These are phyloP conservation scores for Heliocybe sulcata DNA, from an alignment of 1,284 basidiomycete genomes.

Conservation along the genomic window DNA sequence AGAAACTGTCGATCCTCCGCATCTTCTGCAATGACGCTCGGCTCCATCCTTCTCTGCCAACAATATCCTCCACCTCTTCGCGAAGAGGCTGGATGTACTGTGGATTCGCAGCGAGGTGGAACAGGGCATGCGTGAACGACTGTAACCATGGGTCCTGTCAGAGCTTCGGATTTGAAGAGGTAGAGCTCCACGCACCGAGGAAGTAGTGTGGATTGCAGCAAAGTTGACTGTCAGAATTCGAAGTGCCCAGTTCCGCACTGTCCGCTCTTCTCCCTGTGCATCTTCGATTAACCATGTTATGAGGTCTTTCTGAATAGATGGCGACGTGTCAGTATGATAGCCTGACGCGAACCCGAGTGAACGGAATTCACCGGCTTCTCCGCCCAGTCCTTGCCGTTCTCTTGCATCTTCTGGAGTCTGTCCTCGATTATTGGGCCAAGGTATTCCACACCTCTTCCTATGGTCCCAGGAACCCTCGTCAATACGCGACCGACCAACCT, in stretches of 20 bases:
- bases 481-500: constrained; percentile 4
- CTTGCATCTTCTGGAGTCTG: constrained; percentile 8
- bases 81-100: constrained; percentile 32
- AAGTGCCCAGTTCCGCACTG: constrained; percentile 11
- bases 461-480: neutral
- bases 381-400: constrained; percentile 13
- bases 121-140: constrained; percentile 30
- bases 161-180: neutral
- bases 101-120: constrained; percentile 31
- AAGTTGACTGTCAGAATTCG: constrained; percentile 20
- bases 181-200: constrained; percentile 14
- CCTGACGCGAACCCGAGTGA: neutral
- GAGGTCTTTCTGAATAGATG: constrained; percentile 14
- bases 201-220: constrained; percentile 22
- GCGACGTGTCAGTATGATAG: neutral
- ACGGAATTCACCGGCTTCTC: constrained; percentile 16
- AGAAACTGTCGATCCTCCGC: constrained; percentile 45
- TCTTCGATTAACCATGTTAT: constrained; percentile 20
- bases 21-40: constrained; percentile 35
- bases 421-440: constrained; percentile 15
- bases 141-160: constrained; percentile 9
- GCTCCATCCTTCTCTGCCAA: constrained; percentile 35
- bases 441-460: constrained; percentile 1
- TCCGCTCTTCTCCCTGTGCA: constrained; percentile 7
- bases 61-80: constrained; percentile 33